Evolutionary conservation across 495 filamentous ascomycete species (phyloP).

Genomic region (Wilcoxina mikolae): DNA sequence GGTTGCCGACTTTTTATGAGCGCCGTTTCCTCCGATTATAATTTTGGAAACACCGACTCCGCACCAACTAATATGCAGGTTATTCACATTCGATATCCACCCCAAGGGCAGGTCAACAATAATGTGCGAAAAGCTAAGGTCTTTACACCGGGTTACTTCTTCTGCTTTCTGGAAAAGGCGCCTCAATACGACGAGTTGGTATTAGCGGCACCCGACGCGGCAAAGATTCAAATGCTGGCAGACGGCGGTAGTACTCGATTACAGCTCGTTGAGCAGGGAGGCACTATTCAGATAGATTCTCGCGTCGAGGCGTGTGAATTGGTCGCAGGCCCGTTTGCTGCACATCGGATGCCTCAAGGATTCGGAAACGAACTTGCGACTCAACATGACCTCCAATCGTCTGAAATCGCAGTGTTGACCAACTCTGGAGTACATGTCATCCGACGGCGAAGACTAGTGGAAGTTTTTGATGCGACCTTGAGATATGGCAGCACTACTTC

Average conservation of each 20-base stretch:
- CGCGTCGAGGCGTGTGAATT: slow-evolving; percentile 61
- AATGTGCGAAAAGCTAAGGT: slow-evolving; percentile 27
- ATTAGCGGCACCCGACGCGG: slow-evolving; percentile 73
- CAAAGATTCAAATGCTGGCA: slow-evolving; percentile 50
- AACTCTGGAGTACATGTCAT: slow-evolving; percentile 76
- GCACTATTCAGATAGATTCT: slow-evolving; percentile 57
- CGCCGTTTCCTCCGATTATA: slow-evolving; percentile 58
- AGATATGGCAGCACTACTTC: slow-evolving; percentile 39
- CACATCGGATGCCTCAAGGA: slow-evolving; percentile 52
- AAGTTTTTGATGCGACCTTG: slow-evolving; percentile 76
- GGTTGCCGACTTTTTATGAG: slow-evolving; percentile 87
- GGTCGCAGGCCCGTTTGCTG: slow-evolving; percentile 52
- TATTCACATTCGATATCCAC: slow-evolving; percentile 86
- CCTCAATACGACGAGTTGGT: slow-evolving; percentile 53
- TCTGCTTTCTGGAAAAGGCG: slow-evolving; percentile 40
- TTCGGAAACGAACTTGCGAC: slow-evolving; percentile 93
- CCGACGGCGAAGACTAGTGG: slow-evolving; percentile 68
- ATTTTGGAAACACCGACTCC: slow-evolving; percentile 46
- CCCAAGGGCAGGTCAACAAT: slow-evolving; percentile 30
- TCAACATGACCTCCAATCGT: slow-evolving; percentile 68
- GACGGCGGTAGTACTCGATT: slow-evolving; percentile 36
- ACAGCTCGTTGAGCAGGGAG: slow-evolving; percentile 48
- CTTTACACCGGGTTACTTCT: slow-evolving; percentile 70
- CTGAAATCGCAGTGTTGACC: slow-evolving; percentile 80
- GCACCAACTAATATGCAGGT: slow-evolving; percentile 94